These are phyloP conservation scores for Escovopsis sp. DNA, from an alignment of 2,329 filamentous ascomycete genomes.

Conservation along the genomic window DNA sequence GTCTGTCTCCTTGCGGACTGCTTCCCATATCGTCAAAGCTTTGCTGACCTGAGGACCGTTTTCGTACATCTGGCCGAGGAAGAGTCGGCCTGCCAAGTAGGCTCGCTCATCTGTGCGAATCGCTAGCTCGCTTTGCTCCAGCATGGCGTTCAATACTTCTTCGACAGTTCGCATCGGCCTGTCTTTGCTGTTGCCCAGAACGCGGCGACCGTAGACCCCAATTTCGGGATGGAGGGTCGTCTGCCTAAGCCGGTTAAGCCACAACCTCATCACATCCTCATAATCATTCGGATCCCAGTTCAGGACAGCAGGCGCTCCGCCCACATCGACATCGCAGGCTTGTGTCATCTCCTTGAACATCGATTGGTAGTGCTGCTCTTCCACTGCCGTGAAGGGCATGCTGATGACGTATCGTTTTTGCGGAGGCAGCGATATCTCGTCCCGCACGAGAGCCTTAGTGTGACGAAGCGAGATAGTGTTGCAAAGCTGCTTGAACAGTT, in stretches of 20 bases:
- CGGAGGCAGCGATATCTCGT: constrained; percentile 63
- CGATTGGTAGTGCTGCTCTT: constrained; percentile 75
- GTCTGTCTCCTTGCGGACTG: constrained; percentile 33
- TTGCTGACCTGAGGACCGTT: constrained; percentile 52
- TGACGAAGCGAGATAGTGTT: constrained; percentile 62
- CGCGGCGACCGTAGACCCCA: constrained; percentile 48
- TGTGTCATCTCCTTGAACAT: constrained; percentile 63
- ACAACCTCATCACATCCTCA: constrained; percentile 61
- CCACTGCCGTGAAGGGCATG: constrained; percentile 76
- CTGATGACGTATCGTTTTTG: constrained; percentile 81
- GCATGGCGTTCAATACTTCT: constrained; percentile 82
- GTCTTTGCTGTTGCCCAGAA: constrained; percentile 43
- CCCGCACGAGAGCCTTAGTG: constrained; percentile 64
- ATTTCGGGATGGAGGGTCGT: constrained; percentile 78
- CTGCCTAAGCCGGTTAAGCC: constrained; percentile 64
- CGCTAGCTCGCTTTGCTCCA: constrained; percentile 60
- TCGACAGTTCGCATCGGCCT: constrained; percentile 65
- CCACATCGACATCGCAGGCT: constrained; percentile 46
- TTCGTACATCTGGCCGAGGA: constrained; percentile 63
- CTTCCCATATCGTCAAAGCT: constrained; percentile 56
- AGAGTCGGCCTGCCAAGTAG: constrained; percentile 47
- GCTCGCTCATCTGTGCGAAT: constrained; percentile 55
- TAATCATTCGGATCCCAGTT: constrained; percentile 51
- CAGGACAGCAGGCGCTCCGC: constrained; percentile 44
- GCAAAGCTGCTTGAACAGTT: constrained; percentile 55